These are phyloP conservation scores for Trametes sp. DNA, from an alignment of 1,284 basidiomycete genomes.

Conservation along the genomic window DNA sequence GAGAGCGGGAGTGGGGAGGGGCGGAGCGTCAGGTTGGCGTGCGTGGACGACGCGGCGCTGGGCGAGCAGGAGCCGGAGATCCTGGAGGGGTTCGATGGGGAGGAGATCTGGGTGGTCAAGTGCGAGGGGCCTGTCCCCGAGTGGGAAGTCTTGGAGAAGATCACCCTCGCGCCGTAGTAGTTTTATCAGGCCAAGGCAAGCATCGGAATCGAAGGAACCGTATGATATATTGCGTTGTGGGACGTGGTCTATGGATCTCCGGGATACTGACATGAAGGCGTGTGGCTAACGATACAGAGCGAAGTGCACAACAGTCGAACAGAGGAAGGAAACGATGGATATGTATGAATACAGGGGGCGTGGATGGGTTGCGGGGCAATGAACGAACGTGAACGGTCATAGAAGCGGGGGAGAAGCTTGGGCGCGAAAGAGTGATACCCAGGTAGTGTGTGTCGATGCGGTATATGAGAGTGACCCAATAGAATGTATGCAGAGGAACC, in stretches of 20 bases:
- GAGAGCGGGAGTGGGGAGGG: slow-evolving; percentile 37
- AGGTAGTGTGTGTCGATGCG: too few species aligned
- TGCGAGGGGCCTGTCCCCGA: slow-evolving; percentile 69
- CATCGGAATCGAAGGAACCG: too few species aligned
- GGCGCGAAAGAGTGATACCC: too few species aligned
- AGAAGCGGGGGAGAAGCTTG: not conserved
- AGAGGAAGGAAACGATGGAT: not conserved
- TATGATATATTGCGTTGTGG: not conserved
- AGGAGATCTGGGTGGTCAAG: slow-evolving; percentile 66
- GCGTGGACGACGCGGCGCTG: slow-evolving; percentile 20
- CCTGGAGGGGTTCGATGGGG: slow-evolving; percentile 55
- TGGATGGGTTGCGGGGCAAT: not conserved
- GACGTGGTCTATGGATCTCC: slow-evolving; percentile 8
- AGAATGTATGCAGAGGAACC: not conserved
- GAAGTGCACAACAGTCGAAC: slow-evolving; percentile 3
- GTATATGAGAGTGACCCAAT: not conserved
- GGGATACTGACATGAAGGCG: slow-evolving; percentile 9
- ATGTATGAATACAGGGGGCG: slow-evolving; percentile 13
- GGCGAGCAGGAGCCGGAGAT: slow-evolving; percentile 32
- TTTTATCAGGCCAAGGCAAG: not conserved
- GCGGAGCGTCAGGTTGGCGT: slow-evolving; percentile 39
- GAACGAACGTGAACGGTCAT: slow-evolving; percentile 8
- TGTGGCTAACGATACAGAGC: slow-evolving; percentile 23
- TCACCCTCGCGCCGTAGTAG: slow-evolving; percentile 18
- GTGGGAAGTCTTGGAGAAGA: slow-evolving; percentile 63